phyloP scores from a whole-genome alignment of 2,329 filamentous ascomycete genomes.

The Venturia asperata region DNA sequence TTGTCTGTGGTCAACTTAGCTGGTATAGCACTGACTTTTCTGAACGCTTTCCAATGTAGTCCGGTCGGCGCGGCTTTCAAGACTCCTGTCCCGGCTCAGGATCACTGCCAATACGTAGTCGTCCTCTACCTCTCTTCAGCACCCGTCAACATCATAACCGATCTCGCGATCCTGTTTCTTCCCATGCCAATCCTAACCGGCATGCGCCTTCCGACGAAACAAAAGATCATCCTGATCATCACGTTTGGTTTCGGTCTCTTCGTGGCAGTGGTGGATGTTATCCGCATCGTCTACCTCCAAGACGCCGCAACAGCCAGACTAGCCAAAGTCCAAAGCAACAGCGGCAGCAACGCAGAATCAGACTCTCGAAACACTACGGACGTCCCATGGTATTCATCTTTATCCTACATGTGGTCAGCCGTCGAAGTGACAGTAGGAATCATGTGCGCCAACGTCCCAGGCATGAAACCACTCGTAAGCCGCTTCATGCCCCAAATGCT shows the following conservation, averaged over 20 bases:
- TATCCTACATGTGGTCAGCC: slow-evolving; percentile 89
- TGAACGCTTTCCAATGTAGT: slow-evolving; percentile 81
- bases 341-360: slow-evolving; percentile 24
- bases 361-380: slow-evolving; percentile 40
- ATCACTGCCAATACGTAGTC: slow-evolving; percentile 54
- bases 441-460: slow-evolving; percentile 86
- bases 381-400: slow-evolving; percentile 64
- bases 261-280: slow-evolving; percentile 78
- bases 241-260: slow-evolving; percentile 86
- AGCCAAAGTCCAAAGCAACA: slow-evolving; percentile 32
- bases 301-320: slow-evolving; percentile 51
- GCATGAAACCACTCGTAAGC: slow-evolving; percentile 76
- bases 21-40: slow-evolving; percentile 70
- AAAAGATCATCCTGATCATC: slow-evolving; percentile 79
- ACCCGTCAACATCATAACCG: slow-evolving; percentile 86
- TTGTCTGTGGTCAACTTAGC: slow-evolving; percentile 71
- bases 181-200: slow-evolving; percentile 82
- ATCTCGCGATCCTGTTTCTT: slow-evolving; percentile 77
- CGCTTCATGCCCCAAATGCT: slow-evolving; percentile 52
- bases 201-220: slow-evolving; percentile 75
- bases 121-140: slow-evolving; percentile 66
- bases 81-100: slow-evolving; percentile 38
- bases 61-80: slow-evolving; percentile 66
- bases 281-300: slow-evolving; percentile 85
- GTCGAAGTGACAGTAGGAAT: slow-evolving; percentile 89